These are phyloP conservation scores for Liquidambar formosana DNA, from an alignment of 164 flowering plant genomes.

Conservation along the genomic window DNA sequence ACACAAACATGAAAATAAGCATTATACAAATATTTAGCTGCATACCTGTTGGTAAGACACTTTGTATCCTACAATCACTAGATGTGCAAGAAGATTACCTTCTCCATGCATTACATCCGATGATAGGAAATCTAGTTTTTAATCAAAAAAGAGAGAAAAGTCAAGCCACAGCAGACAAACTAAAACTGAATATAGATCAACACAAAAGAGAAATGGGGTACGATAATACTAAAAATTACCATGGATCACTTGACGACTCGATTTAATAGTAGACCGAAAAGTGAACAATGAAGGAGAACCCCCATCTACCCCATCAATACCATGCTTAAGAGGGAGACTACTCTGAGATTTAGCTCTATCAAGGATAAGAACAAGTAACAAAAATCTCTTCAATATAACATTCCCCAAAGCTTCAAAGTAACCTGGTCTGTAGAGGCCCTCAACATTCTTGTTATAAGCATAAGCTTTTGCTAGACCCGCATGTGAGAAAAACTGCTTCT, in stretches of 20 bases:
- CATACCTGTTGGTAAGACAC: conserved; percentile 79
- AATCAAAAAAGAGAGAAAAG: conserved; percentile 16
- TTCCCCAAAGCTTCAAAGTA: conserved; percentile 82
- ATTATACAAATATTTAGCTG: not conserved
- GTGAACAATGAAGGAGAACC: conserved; percentile 88
- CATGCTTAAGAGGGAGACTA: conserved; percentile 74
- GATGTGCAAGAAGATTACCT: conserved; percentile 87
- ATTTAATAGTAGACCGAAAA: conserved; percentile 54
- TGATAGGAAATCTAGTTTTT: conserved; percentile 66
- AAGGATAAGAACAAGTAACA: conserved; percentile 80
- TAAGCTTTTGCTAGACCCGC: conserved; percentile 69
- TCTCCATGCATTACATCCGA: conserved; percentile 95
- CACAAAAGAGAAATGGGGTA: not conserved
- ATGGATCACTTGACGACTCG: conserved; percentile 70
- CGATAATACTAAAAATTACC: conserved; percentile 43
- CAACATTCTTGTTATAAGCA: conserved; percentile 89
- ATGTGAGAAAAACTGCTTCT: conserved; percentile 78
- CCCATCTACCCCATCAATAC: conserved; percentile 97
- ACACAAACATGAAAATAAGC: not conserved
- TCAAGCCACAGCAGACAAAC: conserved; percentile 17
- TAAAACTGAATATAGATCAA: not conserved
- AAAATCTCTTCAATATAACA: conserved; percentile 79
- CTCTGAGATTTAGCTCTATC: conserved; percentile 84
- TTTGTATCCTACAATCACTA: conserved; percentile 82
- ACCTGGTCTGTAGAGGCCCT: conserved; percentile 89